Evolutionary conservation across 805 yeast species (phyloP), one percentile per base, ranked within the genome.

Genomic region (Starmerella floris): DNA sequence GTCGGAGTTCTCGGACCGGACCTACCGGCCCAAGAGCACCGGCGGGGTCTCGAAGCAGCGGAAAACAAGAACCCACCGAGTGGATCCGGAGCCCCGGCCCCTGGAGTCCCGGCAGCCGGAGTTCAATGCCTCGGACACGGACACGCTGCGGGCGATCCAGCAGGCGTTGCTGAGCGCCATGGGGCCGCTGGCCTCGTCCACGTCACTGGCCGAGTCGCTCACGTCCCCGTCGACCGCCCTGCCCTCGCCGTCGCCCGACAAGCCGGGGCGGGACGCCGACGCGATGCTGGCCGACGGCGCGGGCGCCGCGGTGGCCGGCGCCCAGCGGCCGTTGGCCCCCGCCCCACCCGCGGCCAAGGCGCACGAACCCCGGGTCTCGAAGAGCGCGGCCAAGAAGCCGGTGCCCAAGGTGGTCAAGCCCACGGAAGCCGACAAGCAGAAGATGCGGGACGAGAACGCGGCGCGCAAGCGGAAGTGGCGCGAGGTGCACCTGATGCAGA

Each of bases 391-490:
- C 4, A 39, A 36, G 35, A 30, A 35, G 30, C 31, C 36, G 5
- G 20, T 39, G 13, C 9, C 44, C 9, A 41, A 35, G 16, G 28
- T 27, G 6, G 35, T 30, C 6, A 39, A 41, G 22, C 44, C 53
- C 9, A 50, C 62, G 1, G 59, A 58, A 16, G 62, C 55, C 33
- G 67, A 65, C 37, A 70, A 70, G 47, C 83, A 78, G 53, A 69
- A 74, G 47, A 65, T 77, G 10, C 63, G 85, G 38, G 52, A 70
- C 22, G 87, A 76, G 37, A 83, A 83, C 54, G 65, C 94, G 37
- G 82, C 76, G 41, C 65, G 94, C 19, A 83, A 83, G 63, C 77
- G 80, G 62, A 72, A 73, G 51, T 83, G 94, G 94, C 68, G 94
- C 54, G 87, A 76, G 50, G 77, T 74, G 23, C 84, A 88, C 56